A percentile compares a stretch with the other conserved stretches of the same genome.
Evolutionary conservation across 352 stramenopile species (phyloP).

Genomic region (Phytopythium boreale): DNA sequence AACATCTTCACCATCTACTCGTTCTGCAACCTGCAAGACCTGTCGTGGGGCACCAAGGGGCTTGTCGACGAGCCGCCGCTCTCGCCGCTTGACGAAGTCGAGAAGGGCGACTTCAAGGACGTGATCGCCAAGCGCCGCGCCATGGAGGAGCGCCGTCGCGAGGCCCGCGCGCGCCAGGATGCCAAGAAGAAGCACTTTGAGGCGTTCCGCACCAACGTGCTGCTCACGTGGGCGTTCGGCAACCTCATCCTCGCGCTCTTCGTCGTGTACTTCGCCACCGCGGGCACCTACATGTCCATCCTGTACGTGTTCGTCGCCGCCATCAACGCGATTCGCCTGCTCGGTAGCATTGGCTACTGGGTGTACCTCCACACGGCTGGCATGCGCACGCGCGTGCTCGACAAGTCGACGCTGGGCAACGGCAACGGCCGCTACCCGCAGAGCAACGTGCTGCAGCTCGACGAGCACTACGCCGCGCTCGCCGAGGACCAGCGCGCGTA

Average conservation of each 20-base stretch:
- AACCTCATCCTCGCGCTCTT: conserved; percentile 82
- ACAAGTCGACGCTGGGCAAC: conserved; percentile 58
- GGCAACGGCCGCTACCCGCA: conserved; percentile 43
- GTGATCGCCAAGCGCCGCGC: conserved; percentile 74
- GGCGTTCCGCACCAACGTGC: conserved; percentile 79
- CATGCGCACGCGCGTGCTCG: conserved; percentile 35
- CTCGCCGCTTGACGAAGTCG: conserved; percentile 41
- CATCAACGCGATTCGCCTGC: conserved; percentile 65
- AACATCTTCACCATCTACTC: conserved; percentile 91
- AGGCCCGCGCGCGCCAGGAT: conserved; percentile 50
- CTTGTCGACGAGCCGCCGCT: conserved; percentile 53
- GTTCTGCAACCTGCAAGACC: conserved; percentile 87
- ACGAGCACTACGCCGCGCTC: conserved; percentile 71
- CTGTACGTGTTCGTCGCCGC: conserved; percentile 66
- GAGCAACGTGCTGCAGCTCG: conserved; percentile 57
- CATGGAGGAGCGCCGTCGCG: conserved; percentile 61
- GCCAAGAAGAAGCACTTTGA: conserved; percentile 80
- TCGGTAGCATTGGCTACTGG: conserved; percentile 69
- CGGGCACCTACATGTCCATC: conserved; percentile 58
- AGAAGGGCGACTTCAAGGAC: conserved; percentile 84
- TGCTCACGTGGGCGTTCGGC: conserved; percentile 77
- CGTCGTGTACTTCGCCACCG: conserved; percentile 61
- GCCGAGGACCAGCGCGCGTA: conserved; percentile 61
- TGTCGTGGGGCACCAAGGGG: conserved; percentile 86
- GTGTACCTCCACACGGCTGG: conserved; percentile 60